Evolutionary conservation across 2,329 filamentous ascomycete species (phyloP).

Genomic region (Aspergillus vadensis): DNA sequence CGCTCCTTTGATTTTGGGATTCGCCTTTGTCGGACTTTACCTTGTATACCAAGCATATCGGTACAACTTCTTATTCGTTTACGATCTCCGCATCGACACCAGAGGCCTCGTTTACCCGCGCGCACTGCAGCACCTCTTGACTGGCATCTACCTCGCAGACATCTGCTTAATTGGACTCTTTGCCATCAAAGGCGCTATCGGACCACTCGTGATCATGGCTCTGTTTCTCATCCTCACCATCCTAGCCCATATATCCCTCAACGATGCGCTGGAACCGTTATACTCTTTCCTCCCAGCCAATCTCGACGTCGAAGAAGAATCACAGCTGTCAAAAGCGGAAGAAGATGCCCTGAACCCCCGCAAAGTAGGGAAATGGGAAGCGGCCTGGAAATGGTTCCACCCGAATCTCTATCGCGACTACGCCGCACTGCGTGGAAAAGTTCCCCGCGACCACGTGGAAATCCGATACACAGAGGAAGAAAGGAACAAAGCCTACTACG

Average conservation of each 20-base stretch:
- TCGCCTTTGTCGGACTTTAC: constrained; percentile 74
- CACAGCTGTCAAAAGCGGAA: constrained; percentile 42
- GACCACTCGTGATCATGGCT: constrained; percentile 75
- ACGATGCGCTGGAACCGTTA: constrained; percentile 47
- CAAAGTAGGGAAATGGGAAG: constrained; percentile 16
- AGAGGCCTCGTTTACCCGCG: constrained; percentile 86
- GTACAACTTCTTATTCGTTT: constrained; percentile 88
- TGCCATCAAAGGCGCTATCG: constrained; percentile 63
- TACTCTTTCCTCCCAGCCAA: constrained; percentile 72
- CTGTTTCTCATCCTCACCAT: constrained; percentile 72
- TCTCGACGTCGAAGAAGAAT: constrained; percentile 58
- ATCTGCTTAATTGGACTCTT: constrained; percentile 85
- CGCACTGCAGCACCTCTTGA: constrained; percentile 80
- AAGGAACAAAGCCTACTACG: constrained; percentile 69
- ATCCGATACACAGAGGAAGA: constrained; percentile 64
- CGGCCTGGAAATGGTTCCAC: constrained; percentile 56
- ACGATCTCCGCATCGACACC: constrained; percentile 78
- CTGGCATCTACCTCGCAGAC: constrained; percentile 80
- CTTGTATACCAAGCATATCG: constrained; percentile 85
- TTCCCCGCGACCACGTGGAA: constrained; percentile 60
- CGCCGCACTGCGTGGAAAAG: constrained; percentile 66
- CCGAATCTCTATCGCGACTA: constrained; percentile 78
- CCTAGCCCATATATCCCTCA: constrained; percentile 67
- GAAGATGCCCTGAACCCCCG: constrained; percentile 10
- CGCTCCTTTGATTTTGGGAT: constrained; percentile 79